These are phyloP conservation scores for Phytomonas francai DNA, from an alignment of 208 protist species.

Conservation along the genomic window DNA sequence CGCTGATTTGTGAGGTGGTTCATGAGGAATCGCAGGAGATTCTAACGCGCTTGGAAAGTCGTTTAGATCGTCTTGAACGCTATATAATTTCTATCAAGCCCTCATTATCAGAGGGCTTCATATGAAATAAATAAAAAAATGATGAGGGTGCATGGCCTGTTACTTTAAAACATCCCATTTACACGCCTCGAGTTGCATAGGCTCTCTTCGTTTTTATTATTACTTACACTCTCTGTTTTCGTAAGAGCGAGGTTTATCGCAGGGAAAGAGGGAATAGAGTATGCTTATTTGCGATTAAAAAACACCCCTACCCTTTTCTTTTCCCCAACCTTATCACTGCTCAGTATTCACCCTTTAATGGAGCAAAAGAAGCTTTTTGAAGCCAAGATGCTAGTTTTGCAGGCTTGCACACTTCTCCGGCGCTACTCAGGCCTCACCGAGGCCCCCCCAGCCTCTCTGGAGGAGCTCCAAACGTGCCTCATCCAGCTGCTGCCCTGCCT, in stretches of 20 bases:
- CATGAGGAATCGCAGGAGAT: too few species aligned
- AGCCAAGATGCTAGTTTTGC: constrained; percentile 10
- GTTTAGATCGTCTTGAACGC: too few species aligned
- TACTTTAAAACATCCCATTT: too few species aligned
- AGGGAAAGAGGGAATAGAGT: not conserved
- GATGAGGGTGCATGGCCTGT: too few species aligned
- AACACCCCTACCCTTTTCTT: constrained; percentile 9
- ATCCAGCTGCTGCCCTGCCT: constrained; percentile 25
- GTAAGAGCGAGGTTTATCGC: not conserved
- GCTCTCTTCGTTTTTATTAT: constrained; percentile 11
- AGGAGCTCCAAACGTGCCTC: constrained; percentile 13
- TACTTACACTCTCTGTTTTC: not conserved
- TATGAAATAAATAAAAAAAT: too few species aligned
- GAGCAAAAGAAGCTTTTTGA: constrained; percentile 22
- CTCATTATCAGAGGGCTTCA: too few species aligned
- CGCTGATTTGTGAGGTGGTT: too few species aligned
- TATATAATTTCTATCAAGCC: too few species aligned
- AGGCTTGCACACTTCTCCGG: constrained; percentile 15
- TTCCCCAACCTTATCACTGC: not conserved
- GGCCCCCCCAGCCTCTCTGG: not conserved
- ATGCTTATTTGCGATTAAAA: constrained; percentile 5
- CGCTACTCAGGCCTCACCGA: constrained; percentile 9
- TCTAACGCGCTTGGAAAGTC: too few species aligned
- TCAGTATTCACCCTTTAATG: constrained; percentile 6
- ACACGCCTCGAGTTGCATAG: not conserved